These are phyloP conservation scores for Kregervanrija pseudodelftensis DNA, from an alignment of 805 yeast species.

Conservation along the genomic window DNA sequence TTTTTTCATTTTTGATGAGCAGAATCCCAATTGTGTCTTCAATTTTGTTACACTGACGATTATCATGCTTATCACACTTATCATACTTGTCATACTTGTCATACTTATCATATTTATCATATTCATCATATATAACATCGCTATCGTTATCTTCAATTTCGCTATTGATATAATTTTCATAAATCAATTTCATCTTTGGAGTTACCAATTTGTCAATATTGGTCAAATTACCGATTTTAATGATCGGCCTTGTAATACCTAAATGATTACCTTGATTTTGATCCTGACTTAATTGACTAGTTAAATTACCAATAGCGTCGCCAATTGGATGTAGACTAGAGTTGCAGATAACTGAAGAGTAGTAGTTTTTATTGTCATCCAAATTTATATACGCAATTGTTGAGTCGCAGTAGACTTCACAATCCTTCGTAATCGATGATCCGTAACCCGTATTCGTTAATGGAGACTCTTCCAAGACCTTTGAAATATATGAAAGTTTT, in stretches of 20 bases:
- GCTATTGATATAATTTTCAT: conserved; percentile 3
- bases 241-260: conserved; percentile 30
- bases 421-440: conserved; percentile 33
- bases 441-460: conserved; percentile 47
- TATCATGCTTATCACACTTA: neutral
- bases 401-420: conserved; percentile 40
- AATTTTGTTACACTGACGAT: conserved; percentile 5
- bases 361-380: conserved; percentile 9
- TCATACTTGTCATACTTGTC: neutral
- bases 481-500: conserved; percentile 1
- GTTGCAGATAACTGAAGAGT: conserved; percentile 12
- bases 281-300: conserved; percentile 18
- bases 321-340: conserved; percentile 26
- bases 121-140: too few relatives aligned
- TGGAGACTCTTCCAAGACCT: conserved; percentile 27
- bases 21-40: conserved; percentile 42
- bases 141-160: neutral
- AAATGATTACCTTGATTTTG: conserved; percentile 8
- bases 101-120: too few relatives aligned
- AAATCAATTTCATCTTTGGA: conserved; percentile 9
- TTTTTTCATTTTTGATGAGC: conserved; percentile 12
- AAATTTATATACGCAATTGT: conserved; percentile 24
- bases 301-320: conserved; percentile 18
- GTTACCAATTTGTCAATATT: conserved; percentile 5
- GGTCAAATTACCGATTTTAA: conserved; percentile 13